Conservation (phyloP, 192 early-diverging fungal genomes). For the Coemansia sp. region DNA sequence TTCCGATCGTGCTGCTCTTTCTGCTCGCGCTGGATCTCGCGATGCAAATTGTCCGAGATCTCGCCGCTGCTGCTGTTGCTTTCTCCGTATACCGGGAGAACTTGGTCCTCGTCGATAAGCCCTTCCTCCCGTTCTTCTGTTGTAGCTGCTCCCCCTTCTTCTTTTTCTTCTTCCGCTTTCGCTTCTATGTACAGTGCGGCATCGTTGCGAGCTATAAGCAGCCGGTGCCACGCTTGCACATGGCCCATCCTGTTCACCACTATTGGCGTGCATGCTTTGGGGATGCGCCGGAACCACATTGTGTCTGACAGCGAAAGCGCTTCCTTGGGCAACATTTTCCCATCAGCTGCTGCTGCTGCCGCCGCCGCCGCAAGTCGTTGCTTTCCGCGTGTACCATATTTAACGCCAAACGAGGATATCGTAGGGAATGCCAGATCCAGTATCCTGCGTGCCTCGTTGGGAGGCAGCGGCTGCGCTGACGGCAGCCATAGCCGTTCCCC, state of each 20-base stretch:
- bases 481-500: background rate
- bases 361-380: background rate
- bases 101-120: slow-evolving; percentile 8
- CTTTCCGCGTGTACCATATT: background rate
- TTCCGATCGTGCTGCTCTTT: background rate
- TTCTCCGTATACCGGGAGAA: slow-evolving; percentile 53
- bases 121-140: background rate
- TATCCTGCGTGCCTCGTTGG: background rate
- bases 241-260: slow-evolving; percentile 7
- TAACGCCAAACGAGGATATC: background rate
- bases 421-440: background rate
- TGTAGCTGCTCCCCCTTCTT: background rate
- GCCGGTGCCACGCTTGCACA: slow-evolving; percentile 13
- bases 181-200: background rate
- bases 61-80: slow-evolving; percentile 19
- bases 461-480: background rate
- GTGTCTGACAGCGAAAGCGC: slow-evolving; percentile 4
- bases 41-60: slow-evolving; percentile 20
- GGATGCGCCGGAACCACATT: slow-evolving; percentile 24
- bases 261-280: background rate
- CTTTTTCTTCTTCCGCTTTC: background rate
- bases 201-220: background rate
- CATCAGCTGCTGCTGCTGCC: background rate
- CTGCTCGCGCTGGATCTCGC: slow-evolving; percentile 26
- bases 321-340: background rate